Percentiles rank a stretch among this genome's conserved stretches.
phyloP scores from a whole-genome alignment of 2,329 filamentous ascomycete genomes.

The Mycosphaerella sp. region DNA sequence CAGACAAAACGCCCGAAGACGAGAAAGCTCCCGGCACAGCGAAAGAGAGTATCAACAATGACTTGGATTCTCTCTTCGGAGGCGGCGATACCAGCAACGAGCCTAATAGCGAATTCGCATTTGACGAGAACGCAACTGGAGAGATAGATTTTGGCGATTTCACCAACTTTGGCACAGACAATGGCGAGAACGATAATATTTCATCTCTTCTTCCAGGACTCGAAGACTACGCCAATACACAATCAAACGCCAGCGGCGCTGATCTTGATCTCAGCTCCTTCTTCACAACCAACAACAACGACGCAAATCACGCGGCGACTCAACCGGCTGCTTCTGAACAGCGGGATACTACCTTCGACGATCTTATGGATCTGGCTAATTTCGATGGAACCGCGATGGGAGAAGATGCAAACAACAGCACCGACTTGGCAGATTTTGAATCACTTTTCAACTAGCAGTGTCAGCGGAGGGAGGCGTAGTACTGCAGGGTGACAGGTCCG shows the following conservation, averaged over 20 bases:
- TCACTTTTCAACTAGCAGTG: neutral
- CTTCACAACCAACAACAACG: slow-evolving; percentile 20
- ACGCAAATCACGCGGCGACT: slow-evolving; percentile 9
- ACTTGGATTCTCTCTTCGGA: slow-evolving; percentile 35
- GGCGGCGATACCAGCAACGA: slow-evolving; percentile 22
- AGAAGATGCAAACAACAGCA: slow-evolving; percentile 8
- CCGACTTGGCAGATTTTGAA: slow-evolving; percentile 15
- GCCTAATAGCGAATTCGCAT: slow-evolving; percentile 19
- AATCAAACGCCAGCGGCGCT: slow-evolving; percentile 12
- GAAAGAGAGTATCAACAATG: slow-evolving; percentile 22
- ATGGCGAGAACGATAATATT: slow-evolving; percentile 30
- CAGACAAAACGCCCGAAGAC: slow-evolving; percentile 13
- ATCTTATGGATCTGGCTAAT: slow-evolving; percentile 32
- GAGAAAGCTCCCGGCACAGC: slow-evolving; percentile 27
- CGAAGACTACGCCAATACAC: slow-evolving; percentile 37
- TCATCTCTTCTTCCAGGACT: slow-evolving; percentile 37
- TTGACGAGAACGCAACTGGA: slow-evolving; percentile 14
- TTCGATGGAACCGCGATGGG: slow-evolving; percentile 26
- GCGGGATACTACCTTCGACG: slow-evolving; percentile 30
- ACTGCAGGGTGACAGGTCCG: too few relatives aligned
- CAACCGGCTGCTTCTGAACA: slow-evolving; percentile 11
- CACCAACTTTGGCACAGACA: slow-evolving; percentile 19
- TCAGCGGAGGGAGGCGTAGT: too few relatives aligned
- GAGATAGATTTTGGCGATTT: slow-evolving; percentile 35
- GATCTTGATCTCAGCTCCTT: slow-evolving; percentile 28